phyloP scores from a whole-genome alignment of 176 grass and related monocot species.

The Phoenix dactylifera region DNA sequence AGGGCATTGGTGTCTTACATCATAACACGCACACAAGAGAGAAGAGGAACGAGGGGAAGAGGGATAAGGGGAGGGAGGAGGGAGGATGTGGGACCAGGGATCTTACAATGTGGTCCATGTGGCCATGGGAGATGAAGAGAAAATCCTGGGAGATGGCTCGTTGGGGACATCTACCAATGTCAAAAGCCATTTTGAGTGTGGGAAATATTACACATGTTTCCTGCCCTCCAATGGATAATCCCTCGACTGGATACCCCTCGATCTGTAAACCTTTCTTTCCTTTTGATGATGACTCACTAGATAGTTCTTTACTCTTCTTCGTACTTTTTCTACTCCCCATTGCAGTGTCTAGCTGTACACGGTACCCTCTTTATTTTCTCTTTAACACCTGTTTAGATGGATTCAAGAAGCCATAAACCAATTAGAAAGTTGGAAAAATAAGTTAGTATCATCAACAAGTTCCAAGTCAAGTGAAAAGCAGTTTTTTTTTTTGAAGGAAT shows the following conservation, averaged over 20 bases:
- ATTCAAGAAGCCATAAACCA: too few relatives aligned
- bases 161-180: slow-evolving; percentile 92
- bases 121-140: slow-evolving; percentile 89
- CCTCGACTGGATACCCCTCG: slow-evolving; percentile 71
- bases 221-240: slow-evolving; percentile 73
- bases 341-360: too few relatives aligned
- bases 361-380: too few relatives aligned
- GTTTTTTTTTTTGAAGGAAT: too few relatives aligned
- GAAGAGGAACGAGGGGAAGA: neutral
- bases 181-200: slow-evolving; percentile 79
- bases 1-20: neutral
- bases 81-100: neutral
- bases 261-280: slow-evolving; percentile 24
- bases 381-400: too few relatives aligned
- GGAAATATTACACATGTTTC: slow-evolving; percentile 93
- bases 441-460: too few relatives aligned
- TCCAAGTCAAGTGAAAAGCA: too few relatives aligned
- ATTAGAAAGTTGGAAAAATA: too few relatives aligned
- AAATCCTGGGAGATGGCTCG: slow-evolving; percentile 81
- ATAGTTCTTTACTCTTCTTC: too few relatives aligned
- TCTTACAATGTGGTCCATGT: slow-evolving; percentile 77
- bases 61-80: neutral
- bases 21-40: too few relatives aligned
- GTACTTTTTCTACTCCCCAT: too few relatives aligned
- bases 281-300: neutral